Evolutionary conservation across 768 basidiomycete genomes (phyloP).

Genomic region (Boletus pseudopeckii): DNA sequence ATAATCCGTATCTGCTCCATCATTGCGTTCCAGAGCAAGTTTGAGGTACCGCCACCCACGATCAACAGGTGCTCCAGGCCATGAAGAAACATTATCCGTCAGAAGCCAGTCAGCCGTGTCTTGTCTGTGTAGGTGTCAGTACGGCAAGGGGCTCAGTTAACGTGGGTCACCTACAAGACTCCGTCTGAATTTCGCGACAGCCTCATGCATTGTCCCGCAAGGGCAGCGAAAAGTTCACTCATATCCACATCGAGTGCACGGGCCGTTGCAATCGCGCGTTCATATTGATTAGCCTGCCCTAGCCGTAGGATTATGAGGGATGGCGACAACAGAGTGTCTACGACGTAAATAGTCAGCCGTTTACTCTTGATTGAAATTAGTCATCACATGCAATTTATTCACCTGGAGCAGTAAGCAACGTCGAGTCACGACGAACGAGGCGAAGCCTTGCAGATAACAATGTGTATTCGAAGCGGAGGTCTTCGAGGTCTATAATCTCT

Average conservation of each 20-base stretch:
- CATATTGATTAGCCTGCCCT: constrained; percentile 75
- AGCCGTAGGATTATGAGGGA: constrained; percentile 72
- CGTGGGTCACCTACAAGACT: constrained; percentile 45
- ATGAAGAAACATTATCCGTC: constrained; percentile 74
- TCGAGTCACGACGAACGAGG: constrained; percentile 65
- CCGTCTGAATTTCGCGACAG: constrained; percentile 62
- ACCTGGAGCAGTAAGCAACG: constrained; percentile 64
- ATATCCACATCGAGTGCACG: constrained; percentile 78
- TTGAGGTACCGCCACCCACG: constrained; percentile 89
- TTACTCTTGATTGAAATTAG: constrained; percentile 8
- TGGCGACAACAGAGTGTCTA: constrained; percentile 54
- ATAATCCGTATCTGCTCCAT: constrained; percentile 65
- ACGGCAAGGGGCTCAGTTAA: neutral
- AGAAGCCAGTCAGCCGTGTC: constrained; percentile 80
- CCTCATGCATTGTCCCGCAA: constrained; percentile 77
- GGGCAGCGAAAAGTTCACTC: constrained; percentile 75
- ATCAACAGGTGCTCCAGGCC: constrained; percentile 77
- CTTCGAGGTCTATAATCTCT: constrained; percentile 75
- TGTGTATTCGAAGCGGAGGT: constrained; percentile 76
- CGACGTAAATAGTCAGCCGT: constrained; percentile 24
- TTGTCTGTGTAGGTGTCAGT: constrained; percentile 42
- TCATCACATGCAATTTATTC: constrained; percentile 23
- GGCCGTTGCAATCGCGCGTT: constrained; percentile 74
- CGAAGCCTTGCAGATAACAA: constrained; percentile 76
- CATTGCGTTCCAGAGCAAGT: constrained; percentile 73